Conservation (phyloP, 768 basidiomycete genomes). For the Sarcodon aspratus region DNA sequence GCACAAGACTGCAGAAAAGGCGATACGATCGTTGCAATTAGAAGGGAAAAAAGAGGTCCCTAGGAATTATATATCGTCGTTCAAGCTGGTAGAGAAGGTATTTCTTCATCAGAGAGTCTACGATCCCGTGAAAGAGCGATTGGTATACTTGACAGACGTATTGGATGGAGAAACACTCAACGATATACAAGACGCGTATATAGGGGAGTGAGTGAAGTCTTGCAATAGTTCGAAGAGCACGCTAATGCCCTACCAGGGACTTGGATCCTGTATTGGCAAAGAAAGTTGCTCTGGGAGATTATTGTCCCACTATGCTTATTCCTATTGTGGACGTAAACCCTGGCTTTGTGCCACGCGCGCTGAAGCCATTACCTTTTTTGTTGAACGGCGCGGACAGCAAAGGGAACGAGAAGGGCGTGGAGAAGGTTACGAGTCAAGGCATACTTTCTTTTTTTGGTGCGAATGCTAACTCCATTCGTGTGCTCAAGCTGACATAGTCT, state of each 20-base stretch:
- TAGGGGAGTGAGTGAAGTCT: constrained; percentile 44
- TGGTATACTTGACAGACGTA: constrained; percentile 61
- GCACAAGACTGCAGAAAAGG: constrained; percentile 79
- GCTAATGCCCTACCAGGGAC: constrained; percentile 30
- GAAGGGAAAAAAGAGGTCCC: constrained; percentile 86
- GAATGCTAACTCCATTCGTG: too few relatives aligned
- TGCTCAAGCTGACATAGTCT: too few relatives aligned
- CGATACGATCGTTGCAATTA: constrained; percentile 58
- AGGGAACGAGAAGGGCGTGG: too few relatives aligned
- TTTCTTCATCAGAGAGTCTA: constrained; percentile 92
- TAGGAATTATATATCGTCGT: constrained; percentile 59
- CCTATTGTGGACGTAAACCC: constrained; percentile 79
- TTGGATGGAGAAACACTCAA: constrained; percentile 44
- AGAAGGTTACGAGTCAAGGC: too few relatives aligned
- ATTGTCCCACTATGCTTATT: constrained; percentile 55
- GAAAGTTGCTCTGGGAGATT: constrained; percentile 53
- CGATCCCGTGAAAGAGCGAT: constrained; percentile 49
- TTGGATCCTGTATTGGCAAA: constrained; percentile 55
- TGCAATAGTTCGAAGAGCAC: background rate
- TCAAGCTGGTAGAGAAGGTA: constrained; percentile 78
- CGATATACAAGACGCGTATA: constrained; percentile 54
- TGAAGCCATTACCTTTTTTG: constrained; percentile 28
- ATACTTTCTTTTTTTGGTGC: too few relatives aligned
- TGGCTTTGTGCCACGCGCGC: constrained; percentile 38
- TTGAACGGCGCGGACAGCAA: constrained; percentile 6